Percentiles rank a stretch among this genome's conserved stretches.
Evolutionary conservation across 164 flowering plant genomes (phyloP).

Genomic region (grape (Vitis vinifera)): ASM3070453v1 NC_081818.1:29804001-29804500

Average conservation of each 20-base stretch:
- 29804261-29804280: constrained; percentile 73
- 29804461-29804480: neutral
- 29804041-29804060: constrained; percentile 83
- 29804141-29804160: too few species aligned
- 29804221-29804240: constrained; percentile 90
- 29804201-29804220: constrained; percentile 89
- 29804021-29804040: constrained; percentile 84
- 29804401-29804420: neutral
- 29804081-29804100: constrained; percentile 16
- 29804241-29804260: constrained; percentile 86
- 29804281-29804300: constrained; percentile 24
- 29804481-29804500: neutral
- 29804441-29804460: neutral
- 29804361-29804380: neutral
- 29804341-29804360: neutral
- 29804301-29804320: too few species aligned
- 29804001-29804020: constrained; percentile 90
- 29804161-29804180: neutral
- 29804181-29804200: constrained; percentile 26
- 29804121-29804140: too few species aligned
- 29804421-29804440: neutral
- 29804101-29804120: neutral
- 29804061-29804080: constrained; percentile 82
- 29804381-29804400: neutral
- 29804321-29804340: neutral